phyloP scores from a whole-genome alignment of 805 yeast genomes.

The Candida glaebosa region DNA sequence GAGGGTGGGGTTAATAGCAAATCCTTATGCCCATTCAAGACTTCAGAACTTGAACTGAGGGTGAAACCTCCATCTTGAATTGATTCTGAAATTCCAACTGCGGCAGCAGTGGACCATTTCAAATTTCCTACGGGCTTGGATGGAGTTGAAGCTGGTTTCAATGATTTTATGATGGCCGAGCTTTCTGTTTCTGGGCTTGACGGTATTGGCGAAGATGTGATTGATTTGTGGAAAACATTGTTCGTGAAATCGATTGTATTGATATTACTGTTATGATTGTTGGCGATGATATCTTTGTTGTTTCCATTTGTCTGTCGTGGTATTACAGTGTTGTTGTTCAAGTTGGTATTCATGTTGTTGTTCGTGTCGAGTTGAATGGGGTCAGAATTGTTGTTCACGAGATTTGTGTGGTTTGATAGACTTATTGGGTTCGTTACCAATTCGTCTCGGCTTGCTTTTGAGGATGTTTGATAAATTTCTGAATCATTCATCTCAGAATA shows the following conservation, averaged over 20 bases:
- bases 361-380: background rate
- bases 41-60: background rate
- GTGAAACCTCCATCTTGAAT: background rate
- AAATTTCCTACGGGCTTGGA: conserved; percentile 50
- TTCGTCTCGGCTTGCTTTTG: background rate
- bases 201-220: conserved; percentile 8
- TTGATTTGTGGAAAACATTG: conserved; percentile 2
- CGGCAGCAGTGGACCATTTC: conserved; percentile 57
- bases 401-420: background rate
- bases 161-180: conserved; percentile 39
- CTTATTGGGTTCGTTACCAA: background rate
- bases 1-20: background rate
- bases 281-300: conserved; percentile 2
- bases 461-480: conserved; percentile 1
- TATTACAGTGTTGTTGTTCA: no score
- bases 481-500: conserved; percentile 10
- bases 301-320: conserved; percentile 5
- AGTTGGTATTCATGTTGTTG: no score
- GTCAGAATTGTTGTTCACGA: background rate
- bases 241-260: background rate
- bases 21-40: background rate
- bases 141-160: conserved; percentile 57
- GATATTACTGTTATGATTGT: background rate
- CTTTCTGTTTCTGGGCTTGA: conserved; percentile 28
- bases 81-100: conserved; percentile 19